Evolutionary conservation across 257 asterid species (phyloP), one percentile per base, ranked within the genome.

Genomic region (Solanum lignicaule): DNA sequence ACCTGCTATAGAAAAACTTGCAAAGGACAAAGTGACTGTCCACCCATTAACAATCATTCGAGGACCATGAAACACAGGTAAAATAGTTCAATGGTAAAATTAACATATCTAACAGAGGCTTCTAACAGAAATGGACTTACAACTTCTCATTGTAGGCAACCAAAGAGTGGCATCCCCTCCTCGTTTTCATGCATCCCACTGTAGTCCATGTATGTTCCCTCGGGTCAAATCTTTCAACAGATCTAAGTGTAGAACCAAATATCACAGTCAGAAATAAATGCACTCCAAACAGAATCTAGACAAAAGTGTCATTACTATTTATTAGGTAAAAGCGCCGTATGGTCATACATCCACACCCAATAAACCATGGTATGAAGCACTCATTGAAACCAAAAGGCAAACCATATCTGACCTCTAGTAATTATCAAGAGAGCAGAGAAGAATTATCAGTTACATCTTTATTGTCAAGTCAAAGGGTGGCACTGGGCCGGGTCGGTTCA

Each of bases 161-260:
- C 87, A 93, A 86, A 78, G 95, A 93, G 90, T 93, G 98, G 87
- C 91, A 91, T 84, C 96, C 98, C 88, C 97, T 92, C 84, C 81
- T 90, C 9, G 87, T 35, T 86, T 87, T 84, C 99, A 95, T 92
- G 89, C 86, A 84, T n/a, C 86, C 74, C 15, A 92, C 35, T 62
- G 87, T 91, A n/a, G 93, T 87, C 98, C 98, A 95, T 68, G 89
- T 89, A 65, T 82, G 90, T 85, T 91, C 93, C 90, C 98, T 92
- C 14, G 96, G 97, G 86, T 96, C 99, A 89, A 92, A 94, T 83
- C 98, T 93, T 93, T 95, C 99, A 23, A 91, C 92, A 69, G 96
- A 91, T 36, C 93, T 90, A 72, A 75, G 69, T 43, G 78, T 83
- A 27, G 72, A 72, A 87, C 85, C 79, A 52, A 85, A 68, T 31